Evolutionary conservation across 2,329 filamentous ascomycete species (phyloP).

Genomic region (Monilinia vaccinii-corymbosi): DNA sequence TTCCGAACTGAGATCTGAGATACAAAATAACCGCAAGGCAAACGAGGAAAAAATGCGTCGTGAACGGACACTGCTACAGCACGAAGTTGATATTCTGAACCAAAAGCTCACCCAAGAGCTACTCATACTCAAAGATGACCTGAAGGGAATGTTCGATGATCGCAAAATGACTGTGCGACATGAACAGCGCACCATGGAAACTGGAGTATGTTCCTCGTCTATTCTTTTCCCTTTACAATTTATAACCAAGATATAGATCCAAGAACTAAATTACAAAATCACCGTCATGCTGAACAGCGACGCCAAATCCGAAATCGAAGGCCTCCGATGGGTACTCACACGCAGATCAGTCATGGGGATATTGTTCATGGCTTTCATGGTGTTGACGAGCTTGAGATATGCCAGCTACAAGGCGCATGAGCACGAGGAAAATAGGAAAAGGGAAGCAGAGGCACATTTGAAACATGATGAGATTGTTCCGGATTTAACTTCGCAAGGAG

Average conservation of each 20-base stretch:
- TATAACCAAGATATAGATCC: conserved; percentile 46
- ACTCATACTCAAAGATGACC: conserved; percentile 70
- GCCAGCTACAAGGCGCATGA: conserved; percentile 41
- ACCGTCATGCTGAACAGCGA: conserved; percentile 84
- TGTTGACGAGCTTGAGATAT: conserved; percentile 50
- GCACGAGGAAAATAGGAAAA: conserved; percentile 24
- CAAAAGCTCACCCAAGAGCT: conserved; percentile 82
- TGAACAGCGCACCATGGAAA: conserved; percentile 78
- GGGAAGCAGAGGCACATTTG: conserved; percentile 26
- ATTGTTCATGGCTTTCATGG: conserved; percentile 54
- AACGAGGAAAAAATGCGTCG: conserved; percentile 75
- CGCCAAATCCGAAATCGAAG: conserved; percentile 84
- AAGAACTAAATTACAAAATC: conserved; percentile 95
- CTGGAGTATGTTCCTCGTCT: conserved; percentile 48
- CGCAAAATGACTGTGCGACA: conserved; percentile 85
- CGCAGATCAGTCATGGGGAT: conserved; percentile 55
- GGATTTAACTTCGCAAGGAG: conserved; percentile 40
- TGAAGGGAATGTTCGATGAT: conserved; percentile 96
- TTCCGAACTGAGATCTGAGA: conserved; percentile 80
- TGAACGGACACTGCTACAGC: conserved; percentile 77
- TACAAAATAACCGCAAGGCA: conserved; percentile 66
- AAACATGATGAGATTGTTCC: conserved; percentile 35
- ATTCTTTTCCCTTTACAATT: neutral
- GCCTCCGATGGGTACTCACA: conserved; percentile 75
- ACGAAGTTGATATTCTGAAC: conserved; percentile 86